These are phyloP conservation scores for Colletotrichum tamarilloi DNA, from an alignment of 2,329 filamentous ascomycete species.

Conservation along the genomic window DNA sequence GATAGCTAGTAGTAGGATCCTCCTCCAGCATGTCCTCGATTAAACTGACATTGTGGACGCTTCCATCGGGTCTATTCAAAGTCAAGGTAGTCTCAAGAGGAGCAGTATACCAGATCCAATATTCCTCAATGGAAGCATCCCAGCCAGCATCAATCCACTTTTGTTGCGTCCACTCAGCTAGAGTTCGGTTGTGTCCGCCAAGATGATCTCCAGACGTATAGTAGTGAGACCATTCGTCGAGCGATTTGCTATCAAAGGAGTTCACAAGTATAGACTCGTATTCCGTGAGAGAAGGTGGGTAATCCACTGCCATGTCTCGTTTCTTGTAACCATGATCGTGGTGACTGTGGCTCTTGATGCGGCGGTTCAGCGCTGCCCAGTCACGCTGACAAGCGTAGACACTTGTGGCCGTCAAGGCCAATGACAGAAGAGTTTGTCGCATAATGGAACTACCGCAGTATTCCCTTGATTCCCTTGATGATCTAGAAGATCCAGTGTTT, in stretches of 20 bases:
- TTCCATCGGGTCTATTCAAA: conserved; percentile 25
- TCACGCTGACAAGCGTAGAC: conserved; percentile 21
- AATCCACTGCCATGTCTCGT: conserved; percentile 9
- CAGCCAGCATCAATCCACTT: conserved; percentile 21
- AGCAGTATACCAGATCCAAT: conserved; percentile 30
- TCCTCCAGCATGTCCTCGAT: conserved; percentile 30
- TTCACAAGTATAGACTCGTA: conserved; percentile 19
- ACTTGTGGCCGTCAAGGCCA: not conserved
- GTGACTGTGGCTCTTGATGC: conserved; percentile 14
- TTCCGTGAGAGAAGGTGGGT: conserved; percentile 12
- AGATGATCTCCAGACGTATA: conserved; percentile 30
- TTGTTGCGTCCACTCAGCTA: conserved; percentile 25
- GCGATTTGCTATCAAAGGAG: conserved; percentile 21
- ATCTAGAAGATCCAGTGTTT: not conserved
- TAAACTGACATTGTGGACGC: conserved; percentile 15
- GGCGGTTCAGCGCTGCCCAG: conserved; percentile 2
- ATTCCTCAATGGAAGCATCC: conserved; percentile 13
- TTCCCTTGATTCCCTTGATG: not conserved
- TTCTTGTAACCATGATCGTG: conserved; percentile 17
- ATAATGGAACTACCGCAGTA: not conserved
- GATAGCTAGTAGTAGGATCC: conserved; percentile 26
- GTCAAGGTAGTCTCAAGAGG: conserved; percentile 13
- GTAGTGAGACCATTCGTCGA: conserved; percentile 26
- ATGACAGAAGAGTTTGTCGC: not conserved
- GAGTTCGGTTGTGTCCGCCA: conserved; percentile 20